Evolutionary conservation across 805 yeast genomes (phyloP).

Genomic region (Cyberlindnera petersonii): DNA sequence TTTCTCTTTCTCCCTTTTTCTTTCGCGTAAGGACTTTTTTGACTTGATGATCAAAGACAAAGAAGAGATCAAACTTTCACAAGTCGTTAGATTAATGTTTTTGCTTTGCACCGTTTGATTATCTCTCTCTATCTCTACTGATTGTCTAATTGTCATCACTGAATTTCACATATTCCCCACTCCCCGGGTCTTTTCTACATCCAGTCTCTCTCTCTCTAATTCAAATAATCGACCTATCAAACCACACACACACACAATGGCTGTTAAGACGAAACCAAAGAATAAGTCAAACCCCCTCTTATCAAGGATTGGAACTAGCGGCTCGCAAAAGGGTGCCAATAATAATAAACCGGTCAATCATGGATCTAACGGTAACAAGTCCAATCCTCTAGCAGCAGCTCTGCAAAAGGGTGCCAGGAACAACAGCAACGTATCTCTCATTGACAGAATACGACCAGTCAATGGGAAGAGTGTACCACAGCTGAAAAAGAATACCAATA

Average conservation of each 20-base stretch:
- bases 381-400: slow-evolving; percentile 12
- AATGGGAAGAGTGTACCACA: slow-evolving; percentile 1
- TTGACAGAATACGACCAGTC: slow-evolving; percentile 12
- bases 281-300: slow-evolving; percentile 10
- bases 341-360: neutral
- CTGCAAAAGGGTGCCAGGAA: slow-evolving; percentile 5
- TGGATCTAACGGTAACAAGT: too few species aligned
- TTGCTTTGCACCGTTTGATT: too few species aligned
- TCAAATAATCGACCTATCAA: neutral
- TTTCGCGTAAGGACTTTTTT: too few species aligned
- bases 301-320: slow-evolving; percentile 1
- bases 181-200: too few species aligned
- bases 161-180: too few species aligned
- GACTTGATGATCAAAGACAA: too few species aligned
- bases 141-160: too few species aligned
- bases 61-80: too few species aligned
- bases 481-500: neutral
- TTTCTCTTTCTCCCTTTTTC: too few species aligned
- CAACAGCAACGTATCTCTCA: slow-evolving; percentile 5
- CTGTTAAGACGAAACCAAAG: slow-evolving; percentile 3
- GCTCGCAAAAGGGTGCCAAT: neutral
- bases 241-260: slow-evolving; percentile 4
- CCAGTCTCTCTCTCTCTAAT: too few species aligned
- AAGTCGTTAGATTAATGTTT: too few species aligned
- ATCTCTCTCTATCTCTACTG: too few species aligned